These are phyloP conservation scores for Calonectria honghensis DNA, from an alignment of 2,329 filamentous ascomycete genomes.

Conservation along the genomic window DNA sequence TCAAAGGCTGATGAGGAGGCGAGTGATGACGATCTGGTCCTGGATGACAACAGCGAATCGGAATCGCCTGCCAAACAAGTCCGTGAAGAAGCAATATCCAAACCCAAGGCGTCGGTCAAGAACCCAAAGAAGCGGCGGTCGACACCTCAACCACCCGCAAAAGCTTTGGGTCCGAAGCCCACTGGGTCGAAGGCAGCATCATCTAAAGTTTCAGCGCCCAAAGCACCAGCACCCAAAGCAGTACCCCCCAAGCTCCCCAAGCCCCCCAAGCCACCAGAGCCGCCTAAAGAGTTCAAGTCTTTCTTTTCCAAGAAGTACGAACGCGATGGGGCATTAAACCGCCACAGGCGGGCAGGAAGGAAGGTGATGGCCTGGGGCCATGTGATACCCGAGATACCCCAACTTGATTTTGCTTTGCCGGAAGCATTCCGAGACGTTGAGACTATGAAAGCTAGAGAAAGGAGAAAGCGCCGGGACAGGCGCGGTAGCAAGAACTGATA, in stretches of 20 bases:
- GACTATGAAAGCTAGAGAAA: slow-evolving; percentile 74
- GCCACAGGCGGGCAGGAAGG: slow-evolving; percentile 80
- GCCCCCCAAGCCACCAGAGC: slow-evolving; percentile 60
- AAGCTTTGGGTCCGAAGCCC: slow-evolving; percentile 14
- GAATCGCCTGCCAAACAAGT: slow-evolving; percentile 79
- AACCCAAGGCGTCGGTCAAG: slow-evolving; percentile 66
- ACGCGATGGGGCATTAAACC: slow-evolving; percentile 86
- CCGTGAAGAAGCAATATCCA: slow-evolving; percentile 80
- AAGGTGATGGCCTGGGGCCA: slow-evolving; percentile 88
- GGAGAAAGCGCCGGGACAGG: slow-evolving; percentile 77
- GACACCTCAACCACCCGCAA: slow-evolving; percentile 51
- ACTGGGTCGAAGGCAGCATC: slow-evolving; percentile 41
- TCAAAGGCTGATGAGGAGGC: slow-evolving; percentile 49
- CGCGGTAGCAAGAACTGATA: slow-evolving; percentile 67
- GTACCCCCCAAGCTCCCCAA: slow-evolving; percentile 48
- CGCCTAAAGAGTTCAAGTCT: slow-evolving; percentile 82
- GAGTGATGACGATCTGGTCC: slow-evolving; percentile 65
- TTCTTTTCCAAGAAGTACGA: slow-evolving; percentile 90
- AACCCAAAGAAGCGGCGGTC: slow-evolving; percentile 58
- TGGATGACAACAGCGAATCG: slow-evolving; percentile 73
- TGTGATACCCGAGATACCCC: slow-evolving; percentile 82
- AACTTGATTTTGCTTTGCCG: slow-evolving; percentile 85
- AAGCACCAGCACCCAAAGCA: slow-evolving; percentile 10
- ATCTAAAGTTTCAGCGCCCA: slow-evolving; percentile 43
- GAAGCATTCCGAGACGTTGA: slow-evolving; percentile 76